Evolutionary conservation across 2,329 filamentous ascomycete genomes (phyloP), one percentile per base, ranked within the genome.

Genomic region (Aspergillus arachidicola): DNA sequence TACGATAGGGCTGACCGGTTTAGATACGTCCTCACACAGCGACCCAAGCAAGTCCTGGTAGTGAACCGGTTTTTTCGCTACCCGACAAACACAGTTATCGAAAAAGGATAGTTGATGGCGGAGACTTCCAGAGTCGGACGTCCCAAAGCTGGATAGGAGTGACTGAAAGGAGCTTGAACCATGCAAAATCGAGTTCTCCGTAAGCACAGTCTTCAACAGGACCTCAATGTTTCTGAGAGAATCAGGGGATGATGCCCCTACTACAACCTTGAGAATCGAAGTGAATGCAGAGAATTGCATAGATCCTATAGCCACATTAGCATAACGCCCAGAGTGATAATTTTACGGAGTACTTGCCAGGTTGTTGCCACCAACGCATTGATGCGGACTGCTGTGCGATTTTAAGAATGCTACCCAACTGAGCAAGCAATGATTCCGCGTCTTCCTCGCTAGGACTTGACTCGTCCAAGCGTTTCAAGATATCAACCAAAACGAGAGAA

Each of bases 311-410:
- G 5, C 30, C 23, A 53, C 12, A 54, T 71, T 58, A 68, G 58
- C 41, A 30, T 28, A n/a, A 38, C 19, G 4, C 14, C 14, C 28
- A 30, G 16, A 14, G 12, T 4, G 36, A 4, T 12, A 16, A n/a
- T 43, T 51, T 63, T 16, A 6, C 5, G 19, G 58, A 32, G 32
- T 62, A 65, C 76, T 69, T 74, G 80, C 84, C 86, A 64, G 85
- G 82, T 72, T 91, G 94, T 66, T 91, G 85, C 81, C 95, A 97
- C 94, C 94, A 98, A 66, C 91, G 88, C 89, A 97, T 95, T 6
- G 89, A 89, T 0, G 91, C 88, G 3, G 93, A 96, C 70, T 89
- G 87, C 66, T 88, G 87, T 4, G 94, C 93, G 73, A 97, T 91
- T 34, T 88, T 85, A 21, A 97, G 86, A 21, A 96, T 82, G 74